A percentile compares a stretch with the other conserved stretches of the same genome.
Conservation (phyloP, 345 rosid genomes). For the Camelina neglecta region DNA sequence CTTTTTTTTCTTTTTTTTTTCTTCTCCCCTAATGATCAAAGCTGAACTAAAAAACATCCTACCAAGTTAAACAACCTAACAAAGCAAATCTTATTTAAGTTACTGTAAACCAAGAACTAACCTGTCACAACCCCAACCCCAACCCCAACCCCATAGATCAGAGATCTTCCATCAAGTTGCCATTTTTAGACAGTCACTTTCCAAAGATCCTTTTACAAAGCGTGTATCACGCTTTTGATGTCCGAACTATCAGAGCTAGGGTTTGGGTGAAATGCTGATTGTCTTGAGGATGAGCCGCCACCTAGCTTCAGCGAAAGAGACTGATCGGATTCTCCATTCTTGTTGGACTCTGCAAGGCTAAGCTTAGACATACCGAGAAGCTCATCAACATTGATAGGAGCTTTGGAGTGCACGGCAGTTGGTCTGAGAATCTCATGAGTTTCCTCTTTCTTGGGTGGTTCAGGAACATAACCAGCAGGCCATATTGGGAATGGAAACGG, state of each 20-base stretch:
- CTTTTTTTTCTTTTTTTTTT: neutral
- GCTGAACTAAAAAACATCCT: slow-evolving; percentile 42
- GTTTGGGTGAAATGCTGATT: slow-evolving; percentile 94
- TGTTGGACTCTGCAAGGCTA: slow-evolving; percentile 71
- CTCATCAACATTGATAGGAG: slow-evolving; percentile 88
- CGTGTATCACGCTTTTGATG: slow-evolving; percentile 66
- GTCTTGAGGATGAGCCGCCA: slow-evolving; percentile 70
- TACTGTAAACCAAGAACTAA: slow-evolving; percentile 40
- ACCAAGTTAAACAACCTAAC: slow-evolving; percentile 39
- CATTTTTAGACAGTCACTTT: slow-evolving; percentile 20
- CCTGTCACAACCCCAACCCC: slow-evolving; percentile 28
- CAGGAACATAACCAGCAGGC: slow-evolving; percentile 64
- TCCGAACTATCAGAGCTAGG: slow-evolving; percentile 63
- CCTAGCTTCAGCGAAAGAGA: slow-evolving; percentile 76
- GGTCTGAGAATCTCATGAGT: slow-evolving; percentile 85
- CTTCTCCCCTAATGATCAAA: slow-evolving; percentile 35
- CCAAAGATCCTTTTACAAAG: slow-evolving; percentile 40
- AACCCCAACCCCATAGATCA: slow-evolving; percentile 21
- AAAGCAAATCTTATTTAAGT: slow-evolving; percentile 37
- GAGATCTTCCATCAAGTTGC: slow-evolving; percentile 11
- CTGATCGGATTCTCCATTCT: slow-evolving; percentile 52
- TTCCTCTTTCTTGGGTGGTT: slow-evolving; percentile 52
- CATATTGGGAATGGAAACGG: slow-evolving; percentile 77
- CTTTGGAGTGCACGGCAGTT: slow-evolving; percentile 77
- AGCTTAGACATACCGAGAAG: slow-evolving; percentile 94